These are phyloP conservation scores for Erythrophleum fordii DNA, from an alignment of 306 rosid genomes.

Conservation along the genomic window DNA sequence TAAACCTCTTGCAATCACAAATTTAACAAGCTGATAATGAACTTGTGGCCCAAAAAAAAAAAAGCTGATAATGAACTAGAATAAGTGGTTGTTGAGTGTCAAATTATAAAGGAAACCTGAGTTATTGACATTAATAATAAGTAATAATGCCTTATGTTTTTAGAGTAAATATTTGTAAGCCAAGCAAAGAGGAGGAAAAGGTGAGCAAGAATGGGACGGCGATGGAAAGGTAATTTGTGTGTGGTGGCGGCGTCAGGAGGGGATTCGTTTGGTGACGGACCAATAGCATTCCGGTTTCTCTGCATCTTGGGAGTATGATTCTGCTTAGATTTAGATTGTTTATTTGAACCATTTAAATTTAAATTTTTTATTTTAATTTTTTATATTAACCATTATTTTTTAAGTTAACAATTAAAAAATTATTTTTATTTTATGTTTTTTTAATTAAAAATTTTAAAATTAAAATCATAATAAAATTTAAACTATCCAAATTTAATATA, in stretches of 20 bases:
- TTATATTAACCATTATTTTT: too few species aligned
- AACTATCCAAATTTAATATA: too few species aligned
- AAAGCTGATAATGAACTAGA: neutral
- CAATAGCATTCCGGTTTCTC: too few species aligned
- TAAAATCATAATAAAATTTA: too few species aligned
- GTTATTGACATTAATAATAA: slow-evolving; percentile 17
- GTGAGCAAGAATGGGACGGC: neutral
- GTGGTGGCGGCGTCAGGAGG: slow-evolving; percentile 1
- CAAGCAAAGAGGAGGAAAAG: neutral
- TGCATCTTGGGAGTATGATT: too few species aligned
- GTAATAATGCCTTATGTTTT: neutral
- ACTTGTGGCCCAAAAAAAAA: too few species aligned
- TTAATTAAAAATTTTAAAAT: too few species aligned
- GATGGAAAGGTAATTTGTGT: neutral
- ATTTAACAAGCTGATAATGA: neutral
- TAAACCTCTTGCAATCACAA: neutral
- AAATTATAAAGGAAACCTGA: slow-evolving; percentile 26
- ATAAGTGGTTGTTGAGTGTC: slow-evolving; percentile 14
- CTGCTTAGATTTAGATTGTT: too few species aligned
- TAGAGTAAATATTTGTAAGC: neutral
- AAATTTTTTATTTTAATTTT: too few species aligned
- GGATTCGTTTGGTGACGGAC: neutral
- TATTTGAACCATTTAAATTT: too few species aligned
- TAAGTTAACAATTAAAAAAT: too few species aligned
- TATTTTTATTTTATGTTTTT: too few species aligned